phyloP scores from a whole-genome alignment of 495 filamentous ascomycete genomes.

The Hypomontagnella monticulosa region DNA sequence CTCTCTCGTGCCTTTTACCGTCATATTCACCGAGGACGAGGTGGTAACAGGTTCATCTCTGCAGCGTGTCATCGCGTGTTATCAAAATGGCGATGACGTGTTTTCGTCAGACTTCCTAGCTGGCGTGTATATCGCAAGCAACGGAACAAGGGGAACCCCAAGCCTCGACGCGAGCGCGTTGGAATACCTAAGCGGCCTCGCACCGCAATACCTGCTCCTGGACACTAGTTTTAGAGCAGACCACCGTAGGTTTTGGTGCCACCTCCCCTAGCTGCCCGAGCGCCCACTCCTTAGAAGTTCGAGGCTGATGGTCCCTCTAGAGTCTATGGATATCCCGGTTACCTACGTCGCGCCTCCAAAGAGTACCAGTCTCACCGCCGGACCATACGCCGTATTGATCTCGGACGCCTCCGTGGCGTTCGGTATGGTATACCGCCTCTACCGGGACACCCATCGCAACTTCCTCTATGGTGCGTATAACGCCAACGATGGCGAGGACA shows the following conservation, averaged over 20 bases:
- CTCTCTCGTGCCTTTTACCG: slow-evolving; percentile 33
- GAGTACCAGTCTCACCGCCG: slow-evolving; percentile 38
- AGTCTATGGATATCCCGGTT: neutral
- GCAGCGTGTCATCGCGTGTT: slow-evolving; percentile 26
- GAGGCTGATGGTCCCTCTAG: neutral
- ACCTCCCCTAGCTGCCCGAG: too few species aligned
- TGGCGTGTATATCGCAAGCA: slow-evolving; percentile 43
- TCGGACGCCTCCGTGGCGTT: slow-evolving; percentile 44
- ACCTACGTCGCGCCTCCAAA: slow-evolving; percentile 15
- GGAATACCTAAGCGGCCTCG: slow-evolving; percentile 20
- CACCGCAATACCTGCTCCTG: slow-evolving; percentile 16
- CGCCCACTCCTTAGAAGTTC: neutral
- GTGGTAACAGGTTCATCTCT: slow-evolving; percentile 33
- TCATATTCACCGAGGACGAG: slow-evolving; percentile 39
- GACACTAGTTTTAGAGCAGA: slow-evolving; percentile 13
- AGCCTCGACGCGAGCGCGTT: slow-evolving; percentile 24
- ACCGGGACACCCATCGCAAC: slow-evolving; percentile 56
- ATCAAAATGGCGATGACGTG: slow-evolving; percentile 34
- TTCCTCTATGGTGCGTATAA: slow-evolving; percentile 54
- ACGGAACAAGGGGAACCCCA: slow-evolving; percentile 26
- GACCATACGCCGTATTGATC: slow-evolving; percentile 53
- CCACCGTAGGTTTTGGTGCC: slow-evolving; percentile 5
- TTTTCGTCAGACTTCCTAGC: slow-evolving; percentile 47
- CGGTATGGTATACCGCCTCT: slow-evolving; percentile 57
- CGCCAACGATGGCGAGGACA: slow-evolving; percentile 48